Evolutionary conservation across 768 basidiomycete species (phyloP).

Genomic region (Lyophyllum shimeji): DNA sequence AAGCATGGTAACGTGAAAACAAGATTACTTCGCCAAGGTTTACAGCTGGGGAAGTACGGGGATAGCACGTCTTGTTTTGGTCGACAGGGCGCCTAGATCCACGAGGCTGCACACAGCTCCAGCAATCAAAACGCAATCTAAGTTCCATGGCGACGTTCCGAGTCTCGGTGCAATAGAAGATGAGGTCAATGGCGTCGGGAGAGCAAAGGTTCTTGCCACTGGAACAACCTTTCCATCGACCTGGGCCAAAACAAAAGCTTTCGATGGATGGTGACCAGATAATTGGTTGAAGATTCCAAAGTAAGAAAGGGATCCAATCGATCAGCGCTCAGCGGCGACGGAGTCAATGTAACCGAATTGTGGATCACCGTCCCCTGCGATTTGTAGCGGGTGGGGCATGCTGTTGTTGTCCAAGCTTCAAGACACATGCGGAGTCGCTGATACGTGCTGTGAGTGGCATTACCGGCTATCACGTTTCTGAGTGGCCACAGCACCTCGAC

Average conservation of each 20-base stretch:
- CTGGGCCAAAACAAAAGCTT: not conserved
- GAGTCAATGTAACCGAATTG: not conserved
- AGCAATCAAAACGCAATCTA: not conserved
- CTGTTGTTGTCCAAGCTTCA: not conserved
- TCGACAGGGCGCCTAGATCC: not conserved
- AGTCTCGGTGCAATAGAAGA: not conserved
- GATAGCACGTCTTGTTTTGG: not conserved
- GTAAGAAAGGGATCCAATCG: not conserved
- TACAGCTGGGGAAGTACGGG: not conserved
- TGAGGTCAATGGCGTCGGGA: not conserved
- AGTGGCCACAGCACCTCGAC: no score
- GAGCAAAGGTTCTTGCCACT: not conserved
- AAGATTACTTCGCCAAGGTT: not conserved
- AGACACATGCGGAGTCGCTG: no score
- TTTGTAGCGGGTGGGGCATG: not conserved
- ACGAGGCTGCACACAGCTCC: not conserved
- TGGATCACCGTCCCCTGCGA: not conserved
- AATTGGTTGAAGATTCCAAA: not conserved
- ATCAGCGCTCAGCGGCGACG: not conserved
- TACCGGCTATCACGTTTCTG: not conserved
- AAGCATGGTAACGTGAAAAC: not conserved
- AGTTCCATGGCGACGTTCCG: not conserved
- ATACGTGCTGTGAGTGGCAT: no score
- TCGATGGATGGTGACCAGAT: not conserved
- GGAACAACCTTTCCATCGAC: not conserved